Evolutionary conservation across 257 asterid species (phyloP), one percentile per base, ranked within the genome.

Genomic region (Mentha longifolia): DNA sequence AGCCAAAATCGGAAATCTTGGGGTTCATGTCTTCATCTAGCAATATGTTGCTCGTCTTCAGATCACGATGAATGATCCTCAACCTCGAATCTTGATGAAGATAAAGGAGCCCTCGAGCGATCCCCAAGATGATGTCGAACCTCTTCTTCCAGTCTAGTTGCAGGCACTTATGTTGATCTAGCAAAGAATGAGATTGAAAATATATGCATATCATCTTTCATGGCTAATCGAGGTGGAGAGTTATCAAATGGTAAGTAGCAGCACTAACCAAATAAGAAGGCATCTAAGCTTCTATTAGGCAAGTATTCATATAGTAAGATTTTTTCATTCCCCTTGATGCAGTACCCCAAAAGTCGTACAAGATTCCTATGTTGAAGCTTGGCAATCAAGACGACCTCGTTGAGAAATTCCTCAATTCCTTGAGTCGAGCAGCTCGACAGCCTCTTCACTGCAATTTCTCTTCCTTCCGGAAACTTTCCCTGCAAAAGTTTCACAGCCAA

Each of bases 281-380:
- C 66, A 49, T 85, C 87, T 59, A 84, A 74, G 80, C 88, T 81
- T 73, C 73, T 73, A 45, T 84, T 84, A 46, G 83, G 81, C 88
- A 83, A 75, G 67, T 73, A 81, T 67, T 84, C 85, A 13, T 84
- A 84, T 3, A 81, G 47, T 17, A 84, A 76, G 47, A 84, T 61
- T 67, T 84, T 79, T 56, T 84, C 86, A 59, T 71, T 69, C 49
- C 56, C 61, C 66, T 72, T 64, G 58, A 79, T 68, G 80, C 89
- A 78, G 60, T 76, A 83, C 45, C 88, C 88, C 39, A 84, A 31
- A 50, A 84, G 84, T 46, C 82, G 73, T 33, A 84, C 85, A 35
- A 84, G 83, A 61, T 84, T 84, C 35, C 86, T 73, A 63, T 84
- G 88, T 47, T 81, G 86, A 63, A 84, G 86, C 75, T 81, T 79